Evolutionary conservation across 2,329 filamentous ascomycete species (phyloP).

Genomic region (Blumeria hordei): DNA sequence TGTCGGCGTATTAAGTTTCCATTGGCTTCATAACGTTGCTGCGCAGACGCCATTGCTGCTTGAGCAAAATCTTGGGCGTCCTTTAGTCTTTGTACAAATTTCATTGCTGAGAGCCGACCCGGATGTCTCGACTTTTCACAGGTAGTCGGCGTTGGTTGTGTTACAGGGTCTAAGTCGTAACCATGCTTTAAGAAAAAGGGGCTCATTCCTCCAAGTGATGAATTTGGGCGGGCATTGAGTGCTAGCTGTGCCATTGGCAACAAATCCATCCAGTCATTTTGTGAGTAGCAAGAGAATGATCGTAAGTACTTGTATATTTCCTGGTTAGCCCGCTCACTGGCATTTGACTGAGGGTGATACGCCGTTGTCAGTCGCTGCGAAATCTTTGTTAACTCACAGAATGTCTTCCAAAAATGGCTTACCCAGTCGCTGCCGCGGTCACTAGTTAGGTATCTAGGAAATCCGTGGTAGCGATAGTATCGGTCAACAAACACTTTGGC

Average conservation of each 20-base stretch:
- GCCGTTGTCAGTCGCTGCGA: background rate
- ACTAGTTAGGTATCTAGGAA: background rate
- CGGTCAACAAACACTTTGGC: background rate
- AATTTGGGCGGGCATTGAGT: background rate
- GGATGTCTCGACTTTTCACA: background rate
- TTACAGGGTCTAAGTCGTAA: background rate
- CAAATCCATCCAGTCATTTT: background rate
- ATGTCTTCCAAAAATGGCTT: background rate
- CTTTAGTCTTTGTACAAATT: background rate
- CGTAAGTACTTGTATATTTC: background rate
- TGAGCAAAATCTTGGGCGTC: background rate
- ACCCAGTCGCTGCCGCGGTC: background rate
- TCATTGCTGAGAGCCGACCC: background rate
- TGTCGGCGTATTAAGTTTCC: background rate
- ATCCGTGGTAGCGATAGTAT: background rate
- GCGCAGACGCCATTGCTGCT: background rate
- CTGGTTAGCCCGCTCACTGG: background rate
- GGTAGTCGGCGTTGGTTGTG: background rate
- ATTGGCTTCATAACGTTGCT: background rate
- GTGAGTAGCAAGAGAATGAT: background rate
- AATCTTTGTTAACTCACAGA: background rate
- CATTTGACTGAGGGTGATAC: background rate
- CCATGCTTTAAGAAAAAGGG: background rate
- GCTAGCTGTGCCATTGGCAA: background rate
- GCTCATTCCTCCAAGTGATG: background rate